A percentile compares a stretch with the other conserved stretches of the same genome.
phyloP scores from a whole-genome alignment of 1,284 basidiomycete species.

The Mrakiaceae sp. region DNA sequence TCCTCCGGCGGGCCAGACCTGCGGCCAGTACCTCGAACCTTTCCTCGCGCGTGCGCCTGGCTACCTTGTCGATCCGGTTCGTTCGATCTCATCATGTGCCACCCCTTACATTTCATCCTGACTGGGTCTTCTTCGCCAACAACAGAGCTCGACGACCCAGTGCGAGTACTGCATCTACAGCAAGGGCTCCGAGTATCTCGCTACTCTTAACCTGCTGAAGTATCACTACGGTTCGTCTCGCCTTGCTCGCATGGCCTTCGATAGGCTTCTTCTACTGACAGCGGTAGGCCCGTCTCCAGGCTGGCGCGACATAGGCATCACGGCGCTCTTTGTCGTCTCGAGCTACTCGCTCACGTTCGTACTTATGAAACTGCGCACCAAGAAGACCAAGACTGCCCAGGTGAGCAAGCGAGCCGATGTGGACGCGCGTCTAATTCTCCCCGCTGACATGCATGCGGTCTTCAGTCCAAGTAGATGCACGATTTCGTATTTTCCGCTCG shows the following conservation, averaged over 20 bases:
- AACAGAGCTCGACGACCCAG: slow-evolving; percentile 7
- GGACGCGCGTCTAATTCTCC: no score
- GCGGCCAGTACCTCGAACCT: slow-evolving; percentile 24
- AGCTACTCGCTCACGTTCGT: slow-evolving; percentile 22
- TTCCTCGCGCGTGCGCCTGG: slow-evolving; percentile 14
- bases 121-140: no score
- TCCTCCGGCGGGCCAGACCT: slow-evolving; percentile 30
- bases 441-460: no score
- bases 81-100: background rate
- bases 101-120: no score
- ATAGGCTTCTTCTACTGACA: no score
- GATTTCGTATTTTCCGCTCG: no score
- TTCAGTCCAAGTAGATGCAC: no score
- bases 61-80: slow-evolving; percentile 10
- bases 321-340: slow-evolving; percentile 23
- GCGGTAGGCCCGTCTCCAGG: slow-evolving; percentile 7
- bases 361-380: slow-evolving; percentile 19
- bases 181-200: slow-evolving; percentile 28
- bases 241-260: no score
- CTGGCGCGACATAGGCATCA: slow-evolving; percentile 29
- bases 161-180: slow-evolving; percentile 30
- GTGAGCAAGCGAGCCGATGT: background rate
- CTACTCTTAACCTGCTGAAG: slow-evolving; percentile 24
- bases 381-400: slow-evolving; percentile 18
- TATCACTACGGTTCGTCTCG: slow-evolving; percentile 19